Conservation (phyloP, 2,329 filamentous ascomycete species). For the Hypocrella siamensis region DNA sequence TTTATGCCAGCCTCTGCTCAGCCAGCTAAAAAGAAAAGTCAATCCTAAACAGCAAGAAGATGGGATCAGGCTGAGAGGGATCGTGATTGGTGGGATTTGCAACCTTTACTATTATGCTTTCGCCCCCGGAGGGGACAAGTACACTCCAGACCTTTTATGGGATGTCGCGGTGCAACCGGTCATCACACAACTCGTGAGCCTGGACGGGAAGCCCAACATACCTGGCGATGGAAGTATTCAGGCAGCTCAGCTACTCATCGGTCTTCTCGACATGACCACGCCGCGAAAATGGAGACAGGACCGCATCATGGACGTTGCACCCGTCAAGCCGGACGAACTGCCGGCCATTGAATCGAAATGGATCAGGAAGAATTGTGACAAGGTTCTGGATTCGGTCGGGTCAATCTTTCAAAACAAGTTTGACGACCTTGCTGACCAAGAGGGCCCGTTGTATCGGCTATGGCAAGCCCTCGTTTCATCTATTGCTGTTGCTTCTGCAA, state of each 20-base stretch:
- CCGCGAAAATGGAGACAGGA: conserved; percentile 58
- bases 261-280: conserved; percentile 47
- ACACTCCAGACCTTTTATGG: conserved; percentile 67
- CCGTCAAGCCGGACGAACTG: conserved; percentile 57
- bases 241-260: conserved; percentile 53
- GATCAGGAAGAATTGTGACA: conserved; percentile 56
- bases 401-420: conserved; percentile 47
- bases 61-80: conserved; percentile 28
- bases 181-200: conserved; percentile 37
- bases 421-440: conserved; percentile 42
- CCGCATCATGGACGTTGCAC: conserved; percentile 44
- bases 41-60: conserved; percentile 40
- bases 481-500: conserved; percentile 52
- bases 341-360: conserved; percentile 73
- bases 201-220: conserved; percentile 18
- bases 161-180: conserved; percentile 54
- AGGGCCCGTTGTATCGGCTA: conserved; percentile 35
- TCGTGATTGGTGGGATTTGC: conserved; percentile 54
- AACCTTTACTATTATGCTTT: conserved; percentile 74
- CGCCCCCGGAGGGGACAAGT: conserved; percentile 48
- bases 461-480: conserved; percentile 48
- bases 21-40: conserved; percentile 51
- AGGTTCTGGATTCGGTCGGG: conserved; percentile 46
- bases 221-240: conserved; percentile 37
- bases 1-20: conserved; percentile 51